Evolutionary conservation across 1,139 yeast genomes (phyloP).

Genomic region (Casaregolazyma suthepensis): DNA sequence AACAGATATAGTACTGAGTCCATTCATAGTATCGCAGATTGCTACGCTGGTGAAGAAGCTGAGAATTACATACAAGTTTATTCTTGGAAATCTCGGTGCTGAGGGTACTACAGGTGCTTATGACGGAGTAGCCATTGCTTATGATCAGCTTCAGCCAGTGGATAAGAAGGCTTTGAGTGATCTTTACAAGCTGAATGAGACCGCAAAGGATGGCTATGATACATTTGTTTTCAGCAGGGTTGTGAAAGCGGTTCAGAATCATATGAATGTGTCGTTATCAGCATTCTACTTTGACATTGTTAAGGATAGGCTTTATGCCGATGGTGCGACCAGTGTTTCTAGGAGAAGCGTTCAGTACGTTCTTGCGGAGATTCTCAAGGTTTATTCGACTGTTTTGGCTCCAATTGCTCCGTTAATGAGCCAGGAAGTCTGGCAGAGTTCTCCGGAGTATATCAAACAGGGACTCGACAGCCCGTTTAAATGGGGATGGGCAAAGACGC

Average conservation of each 20-base stretch:
- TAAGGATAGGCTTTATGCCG: constrained; percentile 83
- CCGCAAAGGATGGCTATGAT: constrained; percentile 42
- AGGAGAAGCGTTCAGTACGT: constrained; percentile 72
- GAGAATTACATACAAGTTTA: constrained; percentile 71
- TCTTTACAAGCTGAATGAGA: constrained; percentile 45
- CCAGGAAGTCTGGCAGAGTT: constrained; percentile 79
- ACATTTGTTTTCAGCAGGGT: constrained; percentile 63
- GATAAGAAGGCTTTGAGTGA: constrained; percentile 62
- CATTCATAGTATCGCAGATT: constrained; percentile 66
- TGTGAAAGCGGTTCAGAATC: constrained; percentile 55
- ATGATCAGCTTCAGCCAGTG: constrained; percentile 44
- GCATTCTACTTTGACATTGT: constrained; percentile 81
- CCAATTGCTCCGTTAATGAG: constrained; percentile 80
- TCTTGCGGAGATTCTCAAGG: constrained; percentile 51
- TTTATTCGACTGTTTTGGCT: constrained; percentile 60
- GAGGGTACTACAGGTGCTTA: constrained; percentile 28
- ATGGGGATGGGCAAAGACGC: constrained; percentile 38
- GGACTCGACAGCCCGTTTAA: constrained; percentile 48
- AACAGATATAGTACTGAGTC: constrained; percentile 69
- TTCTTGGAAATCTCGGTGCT: constrained; percentile 62
- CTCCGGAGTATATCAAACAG: constrained; percentile 35
- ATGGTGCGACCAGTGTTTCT: constrained; percentile 40
- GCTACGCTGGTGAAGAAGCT: constrained; percentile 76
- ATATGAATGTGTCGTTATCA: constrained; percentile 70
- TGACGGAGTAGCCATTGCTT: constrained; percentile 27